phyloP scores from a whole-genome alignment of 1,284 basidiomycete genomes.

The Boletus hoseneyae region DNA sequence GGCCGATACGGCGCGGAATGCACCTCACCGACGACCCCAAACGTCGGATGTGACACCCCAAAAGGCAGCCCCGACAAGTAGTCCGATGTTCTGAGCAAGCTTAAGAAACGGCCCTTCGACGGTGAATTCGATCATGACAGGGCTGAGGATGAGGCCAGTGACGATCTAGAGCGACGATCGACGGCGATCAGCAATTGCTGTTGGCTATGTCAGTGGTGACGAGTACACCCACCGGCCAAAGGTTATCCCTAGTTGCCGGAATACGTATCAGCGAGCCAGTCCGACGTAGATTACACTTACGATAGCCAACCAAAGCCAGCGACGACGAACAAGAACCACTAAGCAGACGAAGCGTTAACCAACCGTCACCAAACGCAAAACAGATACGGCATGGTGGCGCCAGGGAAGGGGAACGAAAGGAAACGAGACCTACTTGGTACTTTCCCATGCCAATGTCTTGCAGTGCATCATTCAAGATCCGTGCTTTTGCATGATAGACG shows the following conservation, averaged over 20 bases:
- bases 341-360: neutral
- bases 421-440: conserved; percentile 49
- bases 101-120: conserved; percentile 53
- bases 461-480: conserved; percentile 61
- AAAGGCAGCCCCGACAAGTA: conserved; percentile 64
- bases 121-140: conserved; percentile 53
- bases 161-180: conserved; percentile 39
- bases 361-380: neutral
- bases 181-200: neutral
- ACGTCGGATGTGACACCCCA: conserved; percentile 60
- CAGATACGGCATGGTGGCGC: neutral
- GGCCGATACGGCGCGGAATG: neutral
- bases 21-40: conserved; percentile 53
- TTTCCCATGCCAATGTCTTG: conserved; percentile 72
- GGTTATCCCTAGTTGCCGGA: conserved; percentile 46
- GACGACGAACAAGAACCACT: conserved; percentile 55
- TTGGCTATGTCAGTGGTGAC: neutral
- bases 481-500: conserved; percentile 60
- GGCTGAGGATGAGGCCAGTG: conserved; percentile 53
- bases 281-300: conserved; percentile 37
- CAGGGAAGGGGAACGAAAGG: neutral
- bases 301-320: conserved; percentile 69
- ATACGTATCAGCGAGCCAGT: conserved; percentile 2
- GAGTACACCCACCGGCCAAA: conserved; percentile 53
- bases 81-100: conserved; percentile 54